Base-by-base conservation (phyloP, 2,329 filamentous ascomycete genomes). In the Aureobasidium mangrovei region DNA sequence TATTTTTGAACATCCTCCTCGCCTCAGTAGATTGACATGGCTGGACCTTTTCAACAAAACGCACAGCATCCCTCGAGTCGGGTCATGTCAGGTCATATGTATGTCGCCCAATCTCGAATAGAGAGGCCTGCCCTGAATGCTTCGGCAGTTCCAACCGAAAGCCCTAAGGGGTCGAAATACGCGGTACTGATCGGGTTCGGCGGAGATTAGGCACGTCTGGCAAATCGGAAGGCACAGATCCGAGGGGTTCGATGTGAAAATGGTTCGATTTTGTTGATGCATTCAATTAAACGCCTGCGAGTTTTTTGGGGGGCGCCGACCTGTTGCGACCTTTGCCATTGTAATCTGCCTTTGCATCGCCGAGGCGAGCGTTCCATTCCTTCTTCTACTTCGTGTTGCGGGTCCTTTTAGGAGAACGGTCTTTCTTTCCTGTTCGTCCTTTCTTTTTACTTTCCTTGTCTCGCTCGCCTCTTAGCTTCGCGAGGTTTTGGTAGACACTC, bases 201-300 rank as follows among this genome's bases (percentile, higher is more conserved):
- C 46, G 46, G 46, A 49, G 46, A 49, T 49, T 49, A 40, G 7
- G 27, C 33, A 18, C 18, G 18, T 32, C 4, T 12, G 27, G 46
- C 46, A 49, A 49, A 40, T 49, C 46, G 46, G 46, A 49, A 29
- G 35, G 12, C 26, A 12, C 8, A 18, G 7, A 49, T 49, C 46
- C 46, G 46, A 49, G 35, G 45, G 46, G 36, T 40, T 49, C 46
- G 40, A 49, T 36, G 46, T 28, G 46, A 49, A 49, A 40, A 49
- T 49, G 35, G 46, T 49, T 49, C 46, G 46, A 49, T 49, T 49
- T 49, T 49, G 46, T 49, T 49, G 36, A 49, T 49, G 44, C 44
- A 33, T 47, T 36, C 44, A 47, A 47, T 47, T 47, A 28, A 45
- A 45, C 29, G 29, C 29, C 7, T 33, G 4, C 8, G 12, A 24